phyloP scores from a whole-genome alignment of 1,284 basidiomycete species.

The Phaffia rhodozyma region DNA sequence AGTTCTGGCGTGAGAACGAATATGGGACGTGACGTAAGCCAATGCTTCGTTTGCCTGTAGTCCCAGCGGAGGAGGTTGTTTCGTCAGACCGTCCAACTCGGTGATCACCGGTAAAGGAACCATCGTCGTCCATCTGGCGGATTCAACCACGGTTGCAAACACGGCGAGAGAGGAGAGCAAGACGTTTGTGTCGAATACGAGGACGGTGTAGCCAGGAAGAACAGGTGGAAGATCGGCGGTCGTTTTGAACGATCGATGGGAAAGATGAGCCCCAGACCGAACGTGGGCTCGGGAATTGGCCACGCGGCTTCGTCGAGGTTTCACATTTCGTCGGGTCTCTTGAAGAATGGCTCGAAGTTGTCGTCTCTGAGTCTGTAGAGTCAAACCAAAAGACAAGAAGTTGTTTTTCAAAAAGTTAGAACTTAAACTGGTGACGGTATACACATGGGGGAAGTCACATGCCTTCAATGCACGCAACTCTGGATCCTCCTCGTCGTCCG shows the following conservation, averaged over 20 bases:
- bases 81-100: conserved; percentile 80
- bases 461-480: conserved; percentile 67
- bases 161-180: conserved; percentile 64
- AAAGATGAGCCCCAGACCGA: background rate
- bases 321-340: conserved; percentile 26
- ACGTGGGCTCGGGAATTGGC: background rate
- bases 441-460: conserved; percentile 18
- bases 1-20: conserved; percentile 58
- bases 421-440: too few relatives aligned
- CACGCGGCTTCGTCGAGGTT: conserved; percentile 13
- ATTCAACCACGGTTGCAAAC: conserved; percentile 64
- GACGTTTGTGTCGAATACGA: conserved; percentile 92
- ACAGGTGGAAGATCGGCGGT: conserved; percentile 31
- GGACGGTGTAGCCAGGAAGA: conserved; percentile 72
- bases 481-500: conserved; percentile 47
- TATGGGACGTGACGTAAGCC: conserved; percentile 57
- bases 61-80: conserved; percentile 54
- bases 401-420: conserved; percentile 43
- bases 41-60: conserved; percentile 56
- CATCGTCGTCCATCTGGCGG: conserved; percentile 71
- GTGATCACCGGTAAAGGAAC: conserved; percentile 89
- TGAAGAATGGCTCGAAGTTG: conserved; percentile 35
- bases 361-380: conserved; percentile 29
- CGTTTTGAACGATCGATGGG: background rate
- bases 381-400: conserved; percentile 45